Evolutionary conservation across 2,329 filamentous ascomycete species (phyloP), one percentile per base, ranked within the genome.

Genomic region (Trichoderma sp.): DNA sequence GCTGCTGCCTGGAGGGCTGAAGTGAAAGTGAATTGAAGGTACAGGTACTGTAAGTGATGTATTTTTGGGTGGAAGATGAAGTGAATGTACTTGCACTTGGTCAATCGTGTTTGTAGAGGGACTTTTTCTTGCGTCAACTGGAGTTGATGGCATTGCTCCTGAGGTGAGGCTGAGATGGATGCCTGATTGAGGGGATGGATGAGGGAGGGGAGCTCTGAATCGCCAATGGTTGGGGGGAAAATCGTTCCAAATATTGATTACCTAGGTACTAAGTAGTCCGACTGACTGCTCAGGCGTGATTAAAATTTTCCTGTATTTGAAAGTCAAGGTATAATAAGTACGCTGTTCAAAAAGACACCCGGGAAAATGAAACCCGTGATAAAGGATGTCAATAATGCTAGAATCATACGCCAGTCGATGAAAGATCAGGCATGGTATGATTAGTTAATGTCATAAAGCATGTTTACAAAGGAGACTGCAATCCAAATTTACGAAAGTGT

Each of bases 1-100:
- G 50, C 50, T 47, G 66, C 50, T 68, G 67, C 67, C 67, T 63
- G 23, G 61, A 26, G 50, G 69, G 61, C 43, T 50, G 68, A 70
- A 20, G 43, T 20, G 43, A 50, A 12, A 23, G 57, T 59, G 57
- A 59, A 58, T 30, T 17, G 55, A 32, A 4, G 28, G 55, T 58
- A 58, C 7, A 11, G 6, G 28, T 36, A 36, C 34, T 7, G 34
- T 36, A n/a, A 20, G 28, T n/a, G 28, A 17, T 59, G 55, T 59
- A 59, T 23, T 6, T n/a, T 34, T 59, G 17, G 28, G 28, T 20
- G 57, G 57, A 30, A 9, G 55, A n/a, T 59, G 17, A 59, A 9
- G 57, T 28, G 55, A n/a, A 17, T 50, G 43, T 11, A 58, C 26
- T 12, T 58, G 55, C 1, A 30, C 9, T 4, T 58, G 28, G 28